Evolutionary conservation across 768 basidiomycete species (phyloP), one percentile per base, ranked within the genome.

Genomic region (Hydnomerulius pinastri): DNA sequence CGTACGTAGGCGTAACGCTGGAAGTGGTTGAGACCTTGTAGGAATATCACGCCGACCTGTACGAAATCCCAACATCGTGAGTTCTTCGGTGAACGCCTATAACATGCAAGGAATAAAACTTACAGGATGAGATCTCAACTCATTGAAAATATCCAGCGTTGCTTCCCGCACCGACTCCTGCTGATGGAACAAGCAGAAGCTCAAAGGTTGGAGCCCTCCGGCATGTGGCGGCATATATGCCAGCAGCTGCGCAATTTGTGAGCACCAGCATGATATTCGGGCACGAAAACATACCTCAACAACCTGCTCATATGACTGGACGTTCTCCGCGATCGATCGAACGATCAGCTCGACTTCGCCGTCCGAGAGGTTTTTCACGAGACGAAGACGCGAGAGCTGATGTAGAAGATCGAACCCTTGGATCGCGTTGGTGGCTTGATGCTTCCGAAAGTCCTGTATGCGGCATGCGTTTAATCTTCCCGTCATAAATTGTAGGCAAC

Each of bases 141-240:
- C 83, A 62, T 91, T 86, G 57, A 98, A 85, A 41, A 97, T 74
- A 50, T 92, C 89, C 27, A 98, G 81, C 0, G 92, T 89, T 13
- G 81, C 76, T 25, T 92, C 87, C 20, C 92, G 82, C 28, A 94
- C 81, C 6, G 73, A 60, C 56, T 92, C 83, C 42, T 81, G 78
- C 47, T 91, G 90, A 70, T 98, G 96, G 72, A 98, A 97, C 6
- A 98, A 73, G 9, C 91, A 88, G 65, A 97, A 94, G 28, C 87
- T 86, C 30, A 98, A 74, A 21, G 92, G 88, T 18, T 92, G 71
- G 13, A 98, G 76, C 2, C 97, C 96, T 29, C 92, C 91, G 5
- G 76, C 75, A 57, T 92, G 86, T 1, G 86, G 82, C 10, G 90
- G 83, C 27, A 90, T 69, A 43, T 80, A 76, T 2, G 94, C 80